Evolutionary conservation across 495 filamentous ascomycete species (phyloP).

Genomic region (Rostrohypoxylon terebratum): DNA sequence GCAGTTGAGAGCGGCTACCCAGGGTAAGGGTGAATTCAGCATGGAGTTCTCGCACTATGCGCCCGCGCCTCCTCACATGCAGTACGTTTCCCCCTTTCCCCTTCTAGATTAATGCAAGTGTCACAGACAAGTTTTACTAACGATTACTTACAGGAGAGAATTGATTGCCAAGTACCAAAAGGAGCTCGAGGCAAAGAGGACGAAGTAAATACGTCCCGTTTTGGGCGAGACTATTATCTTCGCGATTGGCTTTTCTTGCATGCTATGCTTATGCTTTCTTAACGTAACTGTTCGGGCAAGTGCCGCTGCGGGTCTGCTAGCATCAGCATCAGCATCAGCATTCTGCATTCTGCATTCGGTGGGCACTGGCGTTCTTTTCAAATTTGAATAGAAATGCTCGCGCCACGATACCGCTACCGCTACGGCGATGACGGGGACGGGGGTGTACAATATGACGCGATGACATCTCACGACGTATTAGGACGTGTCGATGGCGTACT

Average conservation of each 20-base stretch:
- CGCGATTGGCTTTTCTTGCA: background rate
- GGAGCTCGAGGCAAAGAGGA: slow-evolving; percentile 77
- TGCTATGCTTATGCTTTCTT: background rate
- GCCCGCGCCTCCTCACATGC: slow-evolving; percentile 85
- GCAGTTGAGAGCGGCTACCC: slow-evolving; percentile 90
- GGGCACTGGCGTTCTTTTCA: background rate
- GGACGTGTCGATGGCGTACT: slow-evolving; percentile 15
- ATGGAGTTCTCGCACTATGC: slow-evolving; percentile 99
- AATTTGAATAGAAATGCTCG: background rate
- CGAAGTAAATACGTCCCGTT: slow-evolving; percentile 49
- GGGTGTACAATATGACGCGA: slow-evolving; percentile 22
- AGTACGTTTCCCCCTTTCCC: slow-evolving; percentile 70
- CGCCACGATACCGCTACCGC: too few relatives aligned
- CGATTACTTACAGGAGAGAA: slow-evolving; percentile 72
- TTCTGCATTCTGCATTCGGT: too few relatives aligned
- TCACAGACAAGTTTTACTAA: slow-evolving; percentile 30
- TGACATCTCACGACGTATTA: slow-evolving; percentile 13
- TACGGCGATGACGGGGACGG: slow-evolving; percentile 6
- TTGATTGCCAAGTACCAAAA: slow-evolving; percentile 89
- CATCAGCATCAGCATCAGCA: too few relatives aligned
- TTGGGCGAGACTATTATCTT: background rate
- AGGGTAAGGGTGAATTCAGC: slow-evolving; percentile 98
- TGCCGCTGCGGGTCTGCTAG: background rate
- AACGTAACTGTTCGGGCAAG: background rate
- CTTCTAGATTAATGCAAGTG: background rate